These are phyloP conservation scores for Euphorbia lathyris DNA, from an alignment of 345 rosid genomes.

Conservation along the genomic window DNA sequence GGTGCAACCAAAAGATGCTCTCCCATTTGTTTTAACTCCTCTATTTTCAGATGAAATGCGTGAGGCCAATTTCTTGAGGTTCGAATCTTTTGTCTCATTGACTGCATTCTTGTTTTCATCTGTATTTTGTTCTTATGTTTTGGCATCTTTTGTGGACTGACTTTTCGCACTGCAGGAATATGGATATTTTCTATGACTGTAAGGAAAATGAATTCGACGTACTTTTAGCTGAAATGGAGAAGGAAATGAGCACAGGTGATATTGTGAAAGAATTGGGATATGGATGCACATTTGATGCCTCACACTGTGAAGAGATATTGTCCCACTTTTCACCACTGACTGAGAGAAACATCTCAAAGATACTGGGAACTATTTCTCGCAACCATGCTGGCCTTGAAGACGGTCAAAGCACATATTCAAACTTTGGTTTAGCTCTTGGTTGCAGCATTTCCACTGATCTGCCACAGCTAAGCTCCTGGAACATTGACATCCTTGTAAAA, in stretches of 20 bases:
- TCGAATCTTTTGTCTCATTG: slow-evolving; percentile 1
- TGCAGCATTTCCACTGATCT: slow-evolving; percentile 46
- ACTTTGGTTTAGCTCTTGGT: slow-evolving; percentile 71
- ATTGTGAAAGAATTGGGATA: slow-evolving; percentile 82
- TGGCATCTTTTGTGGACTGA: not conserved
- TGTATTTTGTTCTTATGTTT: slow-evolving; percentile 5
- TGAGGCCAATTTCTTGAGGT: slow-evolving; percentile 62
- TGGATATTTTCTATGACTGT: slow-evolving; percentile 42
- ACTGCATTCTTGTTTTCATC: not conserved
- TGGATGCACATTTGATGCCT: slow-evolving; percentile 70
- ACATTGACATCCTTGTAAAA: slow-evolving; percentile 63
- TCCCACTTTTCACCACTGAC: slow-evolving; percentile 64
- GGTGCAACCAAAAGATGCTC: slow-evolving; percentile 46
- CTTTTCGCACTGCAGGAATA: slow-evolving; percentile 37
- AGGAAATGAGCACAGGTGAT: slow-evolving; percentile 74
- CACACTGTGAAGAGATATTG: slow-evolving; percentile 69
- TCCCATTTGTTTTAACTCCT: slow-evolving; percentile 55
- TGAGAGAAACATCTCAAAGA: slow-evolving; percentile 67
- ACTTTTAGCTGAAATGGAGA: slow-evolving; percentile 77
- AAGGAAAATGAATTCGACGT: slow-evolving; percentile 65
- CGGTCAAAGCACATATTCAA: slow-evolving; percentile 52
- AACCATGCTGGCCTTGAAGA: slow-evolving; percentile 58
- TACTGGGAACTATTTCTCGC: slow-evolving; percentile 56
- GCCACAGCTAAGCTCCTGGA: slow-evolving; percentile 60
- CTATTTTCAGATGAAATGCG: slow-evolving; percentile 56